Evolutionary conservation across 2,329 filamentous ascomycete genomes (phyloP), one percentile per base, ranked within the genome.

Genomic region (Pseudofabraea citricarpa): DNA sequence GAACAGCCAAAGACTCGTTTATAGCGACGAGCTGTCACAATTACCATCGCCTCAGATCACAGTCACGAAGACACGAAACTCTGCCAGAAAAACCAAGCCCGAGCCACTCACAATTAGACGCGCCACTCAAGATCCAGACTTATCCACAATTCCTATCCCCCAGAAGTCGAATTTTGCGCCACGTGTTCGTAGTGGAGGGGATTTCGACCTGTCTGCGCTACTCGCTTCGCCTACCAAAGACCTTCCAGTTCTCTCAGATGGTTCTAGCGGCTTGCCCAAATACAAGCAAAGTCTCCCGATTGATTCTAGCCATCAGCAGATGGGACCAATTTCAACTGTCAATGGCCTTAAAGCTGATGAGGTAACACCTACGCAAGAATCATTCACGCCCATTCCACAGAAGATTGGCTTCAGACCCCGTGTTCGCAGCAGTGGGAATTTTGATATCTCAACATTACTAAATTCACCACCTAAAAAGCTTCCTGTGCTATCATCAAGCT

Each of bases 131-230:
- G 46, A 43, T 44, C 31, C 45, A 19, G 53, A 59, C 20, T 37
- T 57, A 5, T 55, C 56, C 12, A 49, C 46, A 18, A 55, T 46
- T 44, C 53, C 57, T 9, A 57, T 59, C 21, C 57, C 58, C 13
- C 59, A 62, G 36, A 61, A 61, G 39, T 43, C 52, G 19, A 59
- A 59, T 37, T 62, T 62, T 36, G 50, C 55, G 7, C 58, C 60
- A 22, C 49, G 50, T 6, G 45, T 45, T 31, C 50, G 56, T 9
- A 49, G 53, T 18, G 51, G 42, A 35, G 41, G 44, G 12, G 45
- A 45, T 23, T 16, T 52, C n/a, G 52, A 57, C 37, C 44, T 61
- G 4, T 58, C 56, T 9, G 53, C 54, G 13, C 44, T 61, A 12
- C 45, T 61, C 10, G 48, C 46, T 16, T 60, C 58, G 12, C 58